Conservation (phyloP, 2,329 filamentous ascomycete species). For the Neofusicoccum umdonicola region DNA sequence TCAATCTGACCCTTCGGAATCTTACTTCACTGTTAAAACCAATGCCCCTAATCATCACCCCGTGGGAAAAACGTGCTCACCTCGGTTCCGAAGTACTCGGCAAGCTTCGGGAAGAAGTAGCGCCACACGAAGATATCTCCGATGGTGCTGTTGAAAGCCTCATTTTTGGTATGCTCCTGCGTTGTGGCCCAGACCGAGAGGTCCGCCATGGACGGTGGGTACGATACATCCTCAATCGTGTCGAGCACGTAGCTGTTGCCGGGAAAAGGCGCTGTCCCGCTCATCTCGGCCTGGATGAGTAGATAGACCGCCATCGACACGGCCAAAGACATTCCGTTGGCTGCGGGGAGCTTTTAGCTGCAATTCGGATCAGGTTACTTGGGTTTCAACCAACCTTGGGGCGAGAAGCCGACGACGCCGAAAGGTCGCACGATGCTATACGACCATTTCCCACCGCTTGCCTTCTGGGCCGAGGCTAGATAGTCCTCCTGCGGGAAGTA, state of each 20-base stretch:
- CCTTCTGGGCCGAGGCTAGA: slow-evolving; percentile 20
- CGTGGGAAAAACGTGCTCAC: background rate
- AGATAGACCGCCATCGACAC: slow-evolving; percentile 43
- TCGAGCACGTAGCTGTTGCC: slow-evolving; percentile 34
- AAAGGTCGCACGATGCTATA: slow-evolving; percentile 32
- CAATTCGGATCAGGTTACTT: too few species aligned
- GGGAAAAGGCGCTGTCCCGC: slow-evolving; percentile 33
- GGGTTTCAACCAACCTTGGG: background rate
- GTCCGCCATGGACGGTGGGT: slow-evolving; percentile 33
- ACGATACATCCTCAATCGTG: slow-evolving; percentile 35
- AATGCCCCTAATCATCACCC: too few species aligned
- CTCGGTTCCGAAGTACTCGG: slow-evolving; percentile 33
- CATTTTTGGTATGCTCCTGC: slow-evolving; percentile 30
- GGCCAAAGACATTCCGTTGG: slow-evolving; percentile 41
- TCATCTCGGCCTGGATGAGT: slow-evolving; percentile 35
- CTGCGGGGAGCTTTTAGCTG: background rate
- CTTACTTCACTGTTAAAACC: too few species aligned
- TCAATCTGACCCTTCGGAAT: too few species aligned
- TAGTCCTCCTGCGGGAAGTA: slow-evolving; percentile 22
- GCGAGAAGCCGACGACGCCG: slow-evolving; percentile 30
- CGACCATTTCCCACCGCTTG: slow-evolving; percentile 23
- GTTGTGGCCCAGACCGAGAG: slow-evolving; percentile 39
- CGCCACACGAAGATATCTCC: slow-evolving; percentile 40
- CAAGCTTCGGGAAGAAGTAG: slow-evolving; percentile 43
- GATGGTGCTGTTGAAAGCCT: slow-evolving; percentile 45